Base-by-base conservation (phyloP, 768 basidiomycete genomes). In the Kwoniella botswanensis region DNA sequence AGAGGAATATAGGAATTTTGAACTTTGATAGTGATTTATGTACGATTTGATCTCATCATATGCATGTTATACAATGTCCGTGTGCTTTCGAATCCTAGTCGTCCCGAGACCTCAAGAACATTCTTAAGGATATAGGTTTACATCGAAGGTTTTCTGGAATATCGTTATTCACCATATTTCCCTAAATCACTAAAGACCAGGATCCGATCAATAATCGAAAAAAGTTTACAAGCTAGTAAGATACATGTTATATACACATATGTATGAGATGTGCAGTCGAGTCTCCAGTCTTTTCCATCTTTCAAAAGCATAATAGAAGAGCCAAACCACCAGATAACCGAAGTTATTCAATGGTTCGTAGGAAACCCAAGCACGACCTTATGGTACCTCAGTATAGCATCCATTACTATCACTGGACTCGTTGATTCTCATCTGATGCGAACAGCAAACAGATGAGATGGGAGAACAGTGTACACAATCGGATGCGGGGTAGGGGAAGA, bases 371-470 rank as follows among this genome's bases (percentile, higher is more conserved):
- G 68, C 67, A 62, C 75, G 75, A 73, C 67, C 73, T 21, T 56
- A 70, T 70, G 70, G 65, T 68, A 67, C 75, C 64, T 79, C 71
- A 71, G 58, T 79, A 55, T 79, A 68, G 78, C 78, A 79, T 77
- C 72, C 69, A 63, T 75, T 79, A 69, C 72, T 71, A 72, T 79
- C 75, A 71, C 78, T 79, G 78, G 68, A 71, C 70, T 73, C 74
- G 70, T 74, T 46, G 68, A 54, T 26, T 52, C 65, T 58, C 21
- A 56, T 43, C 42, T 18, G 15, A 13, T 6, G 15, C 12, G 24
- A 5, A 26, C 2, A n/a, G 15, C 12, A 44, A n/a, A 26, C 7
- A n/a, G 59, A 61, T 50, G 17, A 43, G 22, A 61, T 61, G 11
- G 71, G 72, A 64, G 74, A 71, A 72, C 77, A 76, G 77, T 70